Conservation (phyloP, 495 filamentous ascomycete genomes). For the Podospora australis region DNA sequence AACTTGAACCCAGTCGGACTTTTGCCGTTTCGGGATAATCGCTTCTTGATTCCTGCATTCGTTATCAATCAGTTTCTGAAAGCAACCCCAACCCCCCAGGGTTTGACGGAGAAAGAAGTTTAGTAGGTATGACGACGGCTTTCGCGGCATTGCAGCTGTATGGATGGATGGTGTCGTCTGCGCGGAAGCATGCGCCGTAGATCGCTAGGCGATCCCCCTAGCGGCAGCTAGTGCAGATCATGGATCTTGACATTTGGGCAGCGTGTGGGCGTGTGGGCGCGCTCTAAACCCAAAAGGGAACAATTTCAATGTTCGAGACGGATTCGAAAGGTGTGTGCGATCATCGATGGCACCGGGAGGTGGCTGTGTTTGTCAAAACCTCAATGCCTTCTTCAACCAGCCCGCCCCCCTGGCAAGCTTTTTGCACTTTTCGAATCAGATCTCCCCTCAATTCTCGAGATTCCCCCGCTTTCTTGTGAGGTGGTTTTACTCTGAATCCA, state of each 20-base stretch:
- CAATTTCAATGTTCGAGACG: neutral
- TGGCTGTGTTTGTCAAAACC: neutral
- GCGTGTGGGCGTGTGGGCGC: too few relatives aligned
- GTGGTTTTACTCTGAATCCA: too few relatives aligned
- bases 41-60: neutral
- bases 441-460: neutral
- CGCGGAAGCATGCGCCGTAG: neutral
- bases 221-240: conserved; percentile 5
- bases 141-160: neutral
- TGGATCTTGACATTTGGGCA: neutral
- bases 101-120: too few relatives aligned
- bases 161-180: neutral
- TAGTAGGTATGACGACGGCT: too few relatives aligned
- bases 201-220: conserved; percentile 2
- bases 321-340: too few relatives aligned
- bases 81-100: neutral
- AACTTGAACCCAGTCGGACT: neutral
- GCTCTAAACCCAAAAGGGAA: conserved; percentile 1
- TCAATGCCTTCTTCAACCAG: neutral
- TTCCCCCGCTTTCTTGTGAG: neutral
- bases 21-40: neutral
- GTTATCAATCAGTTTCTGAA: neutral
- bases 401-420: neutral
- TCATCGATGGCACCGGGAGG: neutral
- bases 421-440: neutral